Base-by-base conservation (phyloP, 73 alveolate species). In the Paramecium bursaria region DNA sequence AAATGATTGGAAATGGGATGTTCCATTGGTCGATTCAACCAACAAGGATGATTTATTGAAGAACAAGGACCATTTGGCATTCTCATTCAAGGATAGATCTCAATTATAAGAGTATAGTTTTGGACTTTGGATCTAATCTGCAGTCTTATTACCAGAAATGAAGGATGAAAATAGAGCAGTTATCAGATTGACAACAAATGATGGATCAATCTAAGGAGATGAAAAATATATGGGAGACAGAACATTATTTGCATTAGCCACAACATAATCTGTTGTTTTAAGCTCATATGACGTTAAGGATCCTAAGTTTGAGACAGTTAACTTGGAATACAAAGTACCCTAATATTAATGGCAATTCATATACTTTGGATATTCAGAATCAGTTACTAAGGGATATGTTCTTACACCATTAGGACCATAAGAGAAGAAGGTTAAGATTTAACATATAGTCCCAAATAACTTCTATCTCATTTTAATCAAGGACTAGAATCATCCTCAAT, bases 91-190 rank as follows among this genome's bases (percentile, higher is more conserved):
- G 0, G 15, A 54, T 25, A 54, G 29, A 54, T 46, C 30, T 7
- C 49, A 48, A 14, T 33, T 54, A 0, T 23, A 15, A 7, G 75
- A 54, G 15, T 54, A 54, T 23, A 9, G 48, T 54, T 54, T 10
- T 26, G 75, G 75, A 54, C 29, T 54, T 54, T 54, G 75, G 75
- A 54, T 54, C 49, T 33, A 54, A 54, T 26, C 23, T 54, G 75
- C 47, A 2, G 75, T 54, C 15, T 22, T 54, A 54, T 26, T 26
- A 22, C 75, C 75, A 4, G 75, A 54, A 54, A 54, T 25, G 50
- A 7, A n/a, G 15, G 75, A 54, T 54, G 75, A 54, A 26, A 26
- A 21, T 21, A 54, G 75, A 54, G 75, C 49, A 1, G 26, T 54
- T 23, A 48, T 54, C 1, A 54, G 75, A 25, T 10, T 54, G 2